Evolutionary conservation across 371 early-diverging fungal genomes (phyloP), one percentile per base, ranked within the genome.

Genomic region (Syncephalastrum monosporum): DNA sequence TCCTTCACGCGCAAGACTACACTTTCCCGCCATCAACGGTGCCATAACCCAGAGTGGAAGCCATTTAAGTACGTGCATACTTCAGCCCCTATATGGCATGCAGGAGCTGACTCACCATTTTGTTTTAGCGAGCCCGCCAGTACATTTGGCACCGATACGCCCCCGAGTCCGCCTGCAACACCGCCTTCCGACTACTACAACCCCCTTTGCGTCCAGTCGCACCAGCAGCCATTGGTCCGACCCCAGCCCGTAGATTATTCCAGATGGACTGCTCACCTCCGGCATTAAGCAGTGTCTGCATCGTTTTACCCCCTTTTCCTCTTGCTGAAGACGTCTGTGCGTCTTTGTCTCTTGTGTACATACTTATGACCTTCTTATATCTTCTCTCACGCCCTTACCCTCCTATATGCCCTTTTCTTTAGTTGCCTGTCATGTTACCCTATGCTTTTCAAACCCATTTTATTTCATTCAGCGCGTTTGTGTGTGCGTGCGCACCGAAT

Each of bases 1-100:
- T 75, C 82, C 21, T 85, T 83, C 60, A 82, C 82, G 51, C 81
- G 88, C 47, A 86, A 86, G 74, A 83, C 85, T 12, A 87, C 84
- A 10, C 57, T 89, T 17, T 83, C 83, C 19, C 77, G 83, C 51
- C 89, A 89, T 55, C 82, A 79, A 56, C 75, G 80, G 41, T 54
- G 49, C 43, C 60, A 60, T 55, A 43, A 60, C 38, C 50, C 60
- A 25, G 45, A 51, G 38, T 33, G 38, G 38, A 33, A 33, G 25
- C 17, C 27, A 15, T 51, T 51, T 5, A 51, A 38, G 51, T 51
- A 51, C 38, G 38, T 33, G 38, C 38, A 5, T 33, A 33, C 38
- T 33, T 33, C 8, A 33, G 17, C 21, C 14, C 27, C 27, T 25
- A 50, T 6, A 47, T 47, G 19, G 23, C 8, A 47, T 8, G 47